Evolutionary conservation across 2,329 filamentous ascomycete genomes (phyloP), one percentile per base, ranked within the genome.

Genomic region (Trichoderma oligosporum): DNA sequence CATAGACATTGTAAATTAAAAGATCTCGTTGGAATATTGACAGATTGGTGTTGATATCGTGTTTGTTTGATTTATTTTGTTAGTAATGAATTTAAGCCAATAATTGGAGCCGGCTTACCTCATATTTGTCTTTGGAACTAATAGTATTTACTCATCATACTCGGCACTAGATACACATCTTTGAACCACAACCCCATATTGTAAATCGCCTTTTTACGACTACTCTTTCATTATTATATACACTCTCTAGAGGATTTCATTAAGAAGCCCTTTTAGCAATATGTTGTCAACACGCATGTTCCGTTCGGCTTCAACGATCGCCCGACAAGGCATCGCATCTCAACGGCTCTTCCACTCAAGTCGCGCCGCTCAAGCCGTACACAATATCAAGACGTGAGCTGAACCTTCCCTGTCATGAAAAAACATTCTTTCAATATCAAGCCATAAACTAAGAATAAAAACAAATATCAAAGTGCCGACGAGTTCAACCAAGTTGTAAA

Each of bases 401-500:
- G 20, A 12, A 14, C 14, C n/a, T 7, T 3, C 11, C 25, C 20
- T 41, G 9, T 27, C 9, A 12, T n/a, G 3, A 0, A 5, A 9
- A 33, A 33, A 12, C 12, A 1, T 7, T 4, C 11, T 20, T n/a
- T n/a, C n/a, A n/a, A n/a, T n/a, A n/a, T n/a, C 20, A 27, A n/a
- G 14, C 52, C 46, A 18, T 27, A 4, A n/a, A 45, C 12, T 7
- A 6, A 16, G 0, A 3, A 38, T 4, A 1, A 9, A 11, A 3
- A 4, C 61, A 61, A 89, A 84, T 63, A 81, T 79, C 69, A 68
- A 75, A 89, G 85, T 63, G 82, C 79, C 69, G 68, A 75, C 22
- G 82, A 85, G 27, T 91, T 83, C 72, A 71, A 82, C 56, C 67
- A 72, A 29, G 80, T 81, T 57, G 65, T 87, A 59, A 70, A 76